Base-by-base conservation (phyloP, 202 grass and related monocot species). In the Hordeum pubiflorum region DNA sequence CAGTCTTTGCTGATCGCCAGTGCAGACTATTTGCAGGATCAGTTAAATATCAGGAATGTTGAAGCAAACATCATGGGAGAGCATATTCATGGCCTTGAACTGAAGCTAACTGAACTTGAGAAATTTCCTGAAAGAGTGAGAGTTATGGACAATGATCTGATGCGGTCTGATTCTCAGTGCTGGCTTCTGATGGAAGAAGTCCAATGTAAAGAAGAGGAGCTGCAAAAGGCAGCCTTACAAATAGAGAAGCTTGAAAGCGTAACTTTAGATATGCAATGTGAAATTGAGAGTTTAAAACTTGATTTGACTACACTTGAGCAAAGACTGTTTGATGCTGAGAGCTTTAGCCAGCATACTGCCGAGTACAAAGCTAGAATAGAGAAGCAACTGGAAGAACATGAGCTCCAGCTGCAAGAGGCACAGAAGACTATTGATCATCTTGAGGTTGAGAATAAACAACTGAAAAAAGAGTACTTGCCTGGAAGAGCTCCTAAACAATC, bases 201-300 rank as follows among this genome's bases (percentile, higher is more conserved):
- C 21, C 83, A 85, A 83, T 74, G 79, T 55, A 94, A 91, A 86
- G 88, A 94, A 64, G 90, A 94, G 56, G 86, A 94, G 33, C 70
- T 91, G 77, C 72, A 86, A 71, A 94, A 91, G 36, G 89, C 92
- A 77, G 74, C 60, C 18, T 81, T 84, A 76, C 84, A 91, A 84
- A 87, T 94, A 89, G 71, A 94, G 63, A 94, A 86, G 56, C 90
- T 94, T 65, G 92, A 98, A 81, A 89, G 26, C 68, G 20, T 65
- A 71, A 70, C 77, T 88, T 84, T 98, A 79, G 95, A 98, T 89
- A 93, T 85, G 15, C 95, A 94, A 83, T 94, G 95, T 72, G 95
- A 97, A 89, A 86, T 94, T 72, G 95, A 97, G 86, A 93, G 92
- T 84, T 91, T 98, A 84, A 98, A 94, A 83, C 95, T 98, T 84